Evolutionary conservation across 352 stramenopile genomes (phyloP), one percentile per base, ranked within the genome.

Genomic region (Globisporangium emineosum): DNA sequence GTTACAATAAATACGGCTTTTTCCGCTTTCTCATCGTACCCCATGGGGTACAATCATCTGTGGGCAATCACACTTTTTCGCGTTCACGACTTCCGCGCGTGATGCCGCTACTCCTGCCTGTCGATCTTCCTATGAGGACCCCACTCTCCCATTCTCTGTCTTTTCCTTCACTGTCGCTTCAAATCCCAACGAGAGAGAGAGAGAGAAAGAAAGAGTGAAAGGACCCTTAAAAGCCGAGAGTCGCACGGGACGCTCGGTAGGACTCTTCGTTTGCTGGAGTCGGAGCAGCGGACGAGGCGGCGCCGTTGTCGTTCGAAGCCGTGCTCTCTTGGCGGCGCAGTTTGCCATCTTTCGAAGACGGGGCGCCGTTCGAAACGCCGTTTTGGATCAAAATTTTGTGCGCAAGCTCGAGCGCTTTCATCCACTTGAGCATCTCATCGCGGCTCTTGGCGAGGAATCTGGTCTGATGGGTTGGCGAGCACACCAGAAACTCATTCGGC

Each of bases 401-500:
- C 1, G 80, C 78, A 3, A 73, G 60, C 60, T 87, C 74, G 6
- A 94, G 65, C 25, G 79, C 69, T 40, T 77, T 79, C 1, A 92
- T 81, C 86, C 86, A 94, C 37, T 66, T 66, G 58, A 86, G 61
- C 83, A 92, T 91, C 60, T 94, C 86, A 1, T 86, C 76, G 9
- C 65, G 76, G 17, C 55, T 89, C 75, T 92, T 94, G 1, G 86
- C 86, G 13, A 81, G 61, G 53, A 94, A 81, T 5, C 83, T 78
- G 52, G 84, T 92, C 68, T 94, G 83, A 33, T 92, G 77, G 12
- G 79, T 91, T 25, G 83, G 68, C 35, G 79, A 90, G 53, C 80
- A 90, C 35, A 94, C 79, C 58, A 88, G 83, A 66, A 94, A 94
- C 70, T 91, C 86, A 43, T 78, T 83, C 19, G 74, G 76, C 58